A percentile compares a stretch with the other conserved stretches of the same genome.
Evolutionary conservation across 225 moss, liverwort and hornwort genomes (phyloP).

Genomic region (Pseudoscleropodium purum): DNA sequence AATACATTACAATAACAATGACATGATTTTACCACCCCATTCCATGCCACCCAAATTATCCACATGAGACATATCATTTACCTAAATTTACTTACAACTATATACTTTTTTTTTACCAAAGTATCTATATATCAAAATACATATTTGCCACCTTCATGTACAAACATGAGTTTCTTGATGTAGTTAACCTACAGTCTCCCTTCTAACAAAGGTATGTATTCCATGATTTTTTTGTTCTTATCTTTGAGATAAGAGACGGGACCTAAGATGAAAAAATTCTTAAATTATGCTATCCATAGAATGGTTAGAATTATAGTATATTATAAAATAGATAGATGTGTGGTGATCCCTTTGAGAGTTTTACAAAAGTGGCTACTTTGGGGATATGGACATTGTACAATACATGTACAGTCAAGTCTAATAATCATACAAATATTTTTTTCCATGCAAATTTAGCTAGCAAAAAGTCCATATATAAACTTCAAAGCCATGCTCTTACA

Average conservation of each 20-base stretch:
- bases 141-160: neutral
- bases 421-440: too few relatives aligned
- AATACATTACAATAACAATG: neutral
- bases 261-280: neutral
- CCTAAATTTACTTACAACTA: neutral
- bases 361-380: neutral
- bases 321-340: neutral
- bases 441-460: too few relatives aligned
- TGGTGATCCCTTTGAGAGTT: neutral
- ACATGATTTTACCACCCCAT: neutral
- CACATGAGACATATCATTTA: neutral
- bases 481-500: too few relatives aligned
- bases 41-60: neutral
- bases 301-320: too few relatives aligned
- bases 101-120: neutral
- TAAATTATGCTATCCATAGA: neutral
- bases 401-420: neutral
- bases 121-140: neutral
- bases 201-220: neutral
- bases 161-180: neutral
- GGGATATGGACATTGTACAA: neutral
- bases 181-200: neutral
- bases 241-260: too few relatives aligned
- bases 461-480: too few relatives aligned
- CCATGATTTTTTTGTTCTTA: fast-evolving